phyloP scores from a whole-genome alignment of 169 alveolate genomes.

The Blepharisma undulans region DNA sequence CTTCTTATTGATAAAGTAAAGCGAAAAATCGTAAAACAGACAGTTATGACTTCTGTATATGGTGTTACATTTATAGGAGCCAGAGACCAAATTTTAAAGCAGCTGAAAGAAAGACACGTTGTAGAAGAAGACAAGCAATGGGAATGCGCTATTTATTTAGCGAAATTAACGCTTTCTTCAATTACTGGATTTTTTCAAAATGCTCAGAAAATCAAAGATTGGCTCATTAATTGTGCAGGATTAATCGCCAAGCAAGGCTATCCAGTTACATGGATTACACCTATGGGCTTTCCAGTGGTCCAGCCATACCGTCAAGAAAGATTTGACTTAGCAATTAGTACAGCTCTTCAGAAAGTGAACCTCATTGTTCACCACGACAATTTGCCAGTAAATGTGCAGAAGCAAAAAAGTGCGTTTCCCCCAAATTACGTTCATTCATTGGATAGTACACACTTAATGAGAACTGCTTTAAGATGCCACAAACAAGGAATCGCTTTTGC shows the following conservation, averaged over 20 bases:
- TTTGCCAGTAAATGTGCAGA: slow-evolving; percentile 53
- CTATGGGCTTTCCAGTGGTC: slow-evolving; percentile 94
- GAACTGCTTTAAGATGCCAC: slow-evolving; percentile 90
- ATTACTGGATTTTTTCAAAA: slow-evolving; percentile 92
- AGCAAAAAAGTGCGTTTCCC: slow-evolving; percentile 95
- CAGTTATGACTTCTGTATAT: slow-evolving; percentile 98
- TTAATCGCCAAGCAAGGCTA: slow-evolving; percentile 87
- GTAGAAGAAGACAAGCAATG: slow-evolving; percentile 48
- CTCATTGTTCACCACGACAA: slow-evolving; percentile 64
- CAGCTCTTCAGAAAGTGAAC: slow-evolving; percentile 86
- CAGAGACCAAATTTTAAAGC: slow-evolving; percentile 82
- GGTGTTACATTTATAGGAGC: slow-evolving; percentile 97
- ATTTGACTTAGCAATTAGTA: slow-evolving; percentile 72
- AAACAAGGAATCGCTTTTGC: slow-evolving; percentile 87
- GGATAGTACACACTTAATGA: slow-evolving; percentile 96
- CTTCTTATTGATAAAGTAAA: slow-evolving; percentile 82
- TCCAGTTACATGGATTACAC: slow-evolving; percentile 95
- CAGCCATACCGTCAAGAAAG: slow-evolving; percentile 90
- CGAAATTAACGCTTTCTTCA: slow-evolving; percentile 89
- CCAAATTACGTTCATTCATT: slow-evolving; percentile 96
- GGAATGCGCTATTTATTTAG: slow-evolving; percentile 80
- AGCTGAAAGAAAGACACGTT: slow-evolving; percentile 74
- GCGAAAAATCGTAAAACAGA: slow-evolving; percentile 95
- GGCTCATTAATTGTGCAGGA: slow-evolving; percentile 93
- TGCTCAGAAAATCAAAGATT: slow-evolving; percentile 93